Percentiles rank a stretch among this genome's conserved stretches.
These are phyloP conservation scores for Sordariomycetes sp. DNA, from an alignment of 2,329 filamentous ascomycete genomes.

Conservation along the genomic window DNA sequence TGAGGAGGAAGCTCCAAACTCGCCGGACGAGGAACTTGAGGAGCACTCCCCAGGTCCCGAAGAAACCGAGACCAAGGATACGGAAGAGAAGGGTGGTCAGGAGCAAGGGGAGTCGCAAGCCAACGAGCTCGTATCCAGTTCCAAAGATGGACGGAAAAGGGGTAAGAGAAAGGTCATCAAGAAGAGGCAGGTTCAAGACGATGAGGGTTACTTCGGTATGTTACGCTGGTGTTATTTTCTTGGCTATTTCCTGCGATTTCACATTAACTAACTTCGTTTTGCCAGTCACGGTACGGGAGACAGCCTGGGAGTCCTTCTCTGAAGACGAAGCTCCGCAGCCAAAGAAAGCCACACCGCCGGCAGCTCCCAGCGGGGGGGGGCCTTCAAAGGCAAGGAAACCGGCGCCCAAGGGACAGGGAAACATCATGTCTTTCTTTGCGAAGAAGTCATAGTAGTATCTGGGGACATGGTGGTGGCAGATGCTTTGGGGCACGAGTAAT, in stretches of 20 bases:
- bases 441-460: slow-evolving; percentile 46
- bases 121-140: slow-evolving; percentile 41
- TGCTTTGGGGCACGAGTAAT: neutral
- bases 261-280: slow-evolving; percentile 4
- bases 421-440: slow-evolving; percentile 84
- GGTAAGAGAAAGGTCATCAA: slow-evolving; percentile 74
- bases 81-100: slow-evolving; percentile 24
- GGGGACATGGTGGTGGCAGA: neutral
- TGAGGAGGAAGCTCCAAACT: slow-evolving; percentile 25
- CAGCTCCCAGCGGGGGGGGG: slow-evolving; percentile 33
- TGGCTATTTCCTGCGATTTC: neutral
- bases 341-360: slow-evolving; percentile 35
- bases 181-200: slow-evolving; percentile 79
- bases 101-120: slow-evolving; percentile 16
- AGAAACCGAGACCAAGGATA: slow-evolving; percentile 8
- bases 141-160: slow-evolving; percentile 52
- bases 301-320: slow-evolving; percentile 84
- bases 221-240: slow-evolving; percentile 6
- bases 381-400: slow-evolving; percentile 43
- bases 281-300: slow-evolving; percentile 74
- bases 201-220: slow-evolving; percentile 81
- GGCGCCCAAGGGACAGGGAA: slow-evolving; percentile 58
- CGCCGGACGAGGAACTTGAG: neutral
- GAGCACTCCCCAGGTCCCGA: neutral
- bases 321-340: slow-evolving; percentile 62